Evolutionary conservation across 2,329 filamentous ascomycete species (phyloP), one percentile per base, ranked within the genome.

Genomic region (Mariannaea sp.): DNA sequence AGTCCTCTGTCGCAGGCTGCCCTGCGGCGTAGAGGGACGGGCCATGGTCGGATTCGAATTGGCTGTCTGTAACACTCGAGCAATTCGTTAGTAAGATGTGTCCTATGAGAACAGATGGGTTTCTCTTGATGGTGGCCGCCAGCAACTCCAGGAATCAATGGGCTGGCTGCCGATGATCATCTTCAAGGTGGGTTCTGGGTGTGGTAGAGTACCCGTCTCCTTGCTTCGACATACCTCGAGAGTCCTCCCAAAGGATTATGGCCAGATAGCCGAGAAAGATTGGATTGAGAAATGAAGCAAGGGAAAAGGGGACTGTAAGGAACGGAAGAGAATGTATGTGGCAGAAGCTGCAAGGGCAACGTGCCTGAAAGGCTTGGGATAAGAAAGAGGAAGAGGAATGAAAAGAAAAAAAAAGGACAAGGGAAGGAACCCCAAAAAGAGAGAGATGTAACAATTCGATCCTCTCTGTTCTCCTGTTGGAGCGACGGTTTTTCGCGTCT

Each of bases 1-100:
- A 65, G 80, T 83, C 64, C 82, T 77, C 70, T 85, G 82, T 71
- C 82, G 82, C 76, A 85, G 71, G 70, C 76, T 78, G 71, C 79
- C 80, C 73, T 83, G 81, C 64, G 80, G 77, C 70, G 78, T 76
- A 60, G 77, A 68, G 66, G 74, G 74, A 64, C 74, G 70, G 64
- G 74, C 75, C 79, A 81, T 81, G 70, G 57, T 71, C 68, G 55
- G 60, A 50, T 26, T 52, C 52, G 53, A 39, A 27, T 45, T 10
- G 33, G 38, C n/a, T 38, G 53, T 48, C 47, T 61, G 43, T 40
- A 55, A 53, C 51, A 53, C 39, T 20, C 45, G 12, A n/a, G 51
- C 5, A n/a, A 38, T 54, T 33, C 26, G 57, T 68, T 45, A 67
- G 65, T 49, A 9, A 24, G 38, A 9, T 39, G 14, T 16, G 32